These are phyloP conservation scores for Pseudogymnoascus sp. DNA, from an alignment of 2,329 filamentous ascomycete genomes.

Conservation along the genomic window DNA sequence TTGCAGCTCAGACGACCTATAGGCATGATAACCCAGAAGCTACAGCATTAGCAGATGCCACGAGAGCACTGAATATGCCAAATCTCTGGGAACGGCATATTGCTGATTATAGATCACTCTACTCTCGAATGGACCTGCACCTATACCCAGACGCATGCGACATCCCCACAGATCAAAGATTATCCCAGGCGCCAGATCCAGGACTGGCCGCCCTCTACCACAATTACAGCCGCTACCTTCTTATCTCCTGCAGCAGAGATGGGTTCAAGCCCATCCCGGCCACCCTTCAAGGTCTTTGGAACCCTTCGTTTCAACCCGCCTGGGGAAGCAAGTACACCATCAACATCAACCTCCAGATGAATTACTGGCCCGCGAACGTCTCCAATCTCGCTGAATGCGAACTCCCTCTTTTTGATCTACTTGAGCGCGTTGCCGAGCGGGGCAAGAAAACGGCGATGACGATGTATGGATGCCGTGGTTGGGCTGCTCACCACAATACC, in stretches of 20 bases:
- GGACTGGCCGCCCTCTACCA: conserved; percentile 26
- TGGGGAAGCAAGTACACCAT: conserved; percentile 43
- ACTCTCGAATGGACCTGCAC: conserved; percentile 25
- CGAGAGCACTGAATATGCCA: conserved; percentile 15
- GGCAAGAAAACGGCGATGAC: conserved; percentile 26
- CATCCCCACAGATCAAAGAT: conserved; percentile 26
- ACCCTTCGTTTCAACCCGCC: conserved; percentile 32
- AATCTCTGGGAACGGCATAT: conserved; percentile 26
- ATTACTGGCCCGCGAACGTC: conserved; percentile 37
- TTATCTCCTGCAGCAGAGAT: conserved; percentile 29
- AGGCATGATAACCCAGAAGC: conserved; percentile 24
- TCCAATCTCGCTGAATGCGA: conserved; percentile 30
- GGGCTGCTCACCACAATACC: conserved; percentile 27
- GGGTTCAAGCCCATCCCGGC: conserved; percentile 30
- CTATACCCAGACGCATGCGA: conserved; percentile 21
- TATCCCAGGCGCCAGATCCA: conserved; percentile 17
- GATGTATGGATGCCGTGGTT: conserved; percentile 27
- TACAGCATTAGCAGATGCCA: conserved; percentile 21
- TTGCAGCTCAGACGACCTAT: conserved; percentile 33
- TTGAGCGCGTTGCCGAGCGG: conserved; percentile 29
- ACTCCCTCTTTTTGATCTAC: conserved; percentile 31
- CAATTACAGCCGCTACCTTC: conserved; percentile 32
- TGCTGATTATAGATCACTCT: conserved; percentile 28
- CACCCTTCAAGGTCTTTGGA: conserved; percentile 39
- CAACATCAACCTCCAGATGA: conserved; percentile 46